Evolutionary conservation across 75 land plant genomes (phyloP).

Genomic region (Pinus taeda): DNA sequence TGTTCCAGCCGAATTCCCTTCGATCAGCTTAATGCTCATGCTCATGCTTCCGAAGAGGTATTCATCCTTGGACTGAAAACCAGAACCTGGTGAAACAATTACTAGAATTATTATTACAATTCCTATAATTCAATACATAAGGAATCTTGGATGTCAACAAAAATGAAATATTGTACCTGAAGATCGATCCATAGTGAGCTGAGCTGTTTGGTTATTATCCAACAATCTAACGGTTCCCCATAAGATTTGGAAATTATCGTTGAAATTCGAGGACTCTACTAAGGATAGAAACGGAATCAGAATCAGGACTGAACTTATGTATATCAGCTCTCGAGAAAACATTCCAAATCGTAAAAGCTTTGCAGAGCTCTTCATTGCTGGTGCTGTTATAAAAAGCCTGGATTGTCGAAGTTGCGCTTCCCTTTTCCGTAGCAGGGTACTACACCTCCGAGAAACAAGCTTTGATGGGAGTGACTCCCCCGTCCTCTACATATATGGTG

Average conservation of each 20-base stretch:
- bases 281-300: background rate
- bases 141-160: no score
- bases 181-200: background rate
- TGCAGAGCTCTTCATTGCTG: background rate
- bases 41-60: constrained; percentile 50
- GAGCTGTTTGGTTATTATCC: background rate
- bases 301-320: background rate
- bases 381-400: no score
- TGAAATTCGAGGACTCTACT: constrained; percentile 3
- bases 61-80: constrained; percentile 34
- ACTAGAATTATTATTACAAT: background rate
- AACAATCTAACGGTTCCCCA: background rate
- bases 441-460: no score
- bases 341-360: background rate
- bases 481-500: no score
- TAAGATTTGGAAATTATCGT: background rate
- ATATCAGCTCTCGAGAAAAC: background rate
- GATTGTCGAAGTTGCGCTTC: no score
- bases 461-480: no score
- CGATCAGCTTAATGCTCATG: constrained; percentile 43
- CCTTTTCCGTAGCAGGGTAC: no score
- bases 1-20: constrained; percentile 42
- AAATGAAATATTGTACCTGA: background rate
- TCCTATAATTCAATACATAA: background rate
- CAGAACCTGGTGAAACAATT: constrained; percentile 34